Conservation (phyloP, 768 basidiomycete species). For the Rhodotorula babjevae region DNA sequence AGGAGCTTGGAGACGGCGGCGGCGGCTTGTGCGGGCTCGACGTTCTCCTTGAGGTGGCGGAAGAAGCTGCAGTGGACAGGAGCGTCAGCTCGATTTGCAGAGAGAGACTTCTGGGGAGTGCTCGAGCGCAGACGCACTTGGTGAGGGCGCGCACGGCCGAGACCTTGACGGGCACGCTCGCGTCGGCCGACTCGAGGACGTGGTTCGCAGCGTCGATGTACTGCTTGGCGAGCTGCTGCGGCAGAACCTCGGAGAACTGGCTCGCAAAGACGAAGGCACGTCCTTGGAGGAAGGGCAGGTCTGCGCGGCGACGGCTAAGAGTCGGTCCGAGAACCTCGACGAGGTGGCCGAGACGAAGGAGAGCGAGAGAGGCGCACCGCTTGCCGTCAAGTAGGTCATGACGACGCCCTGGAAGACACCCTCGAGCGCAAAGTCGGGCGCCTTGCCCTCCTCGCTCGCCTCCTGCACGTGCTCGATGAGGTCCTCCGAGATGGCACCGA, state of each 20-base stretch:
- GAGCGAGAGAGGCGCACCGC: conserved; percentile 54
- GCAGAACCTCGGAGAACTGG: conserved; percentile 71
- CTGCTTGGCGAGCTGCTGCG: conserved; percentile 67
- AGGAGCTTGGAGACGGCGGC: conserved; percentile 75
- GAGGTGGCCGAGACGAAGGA: not conserved
- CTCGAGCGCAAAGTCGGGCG: conserved; percentile 70
- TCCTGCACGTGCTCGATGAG: conserved; percentile 73
- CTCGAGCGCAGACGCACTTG: conserved; percentile 58
- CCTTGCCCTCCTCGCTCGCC: conserved; percentile 60
- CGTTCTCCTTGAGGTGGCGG: conserved; percentile 52
- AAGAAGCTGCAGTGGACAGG: conserved; percentile 49
- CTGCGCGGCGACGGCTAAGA: conserved; percentile 51
- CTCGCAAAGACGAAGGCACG: conserved; percentile 91
- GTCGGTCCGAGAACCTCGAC: not conserved
- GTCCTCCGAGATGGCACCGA: conserved; percentile 74
- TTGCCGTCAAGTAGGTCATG: conserved; percentile 65
- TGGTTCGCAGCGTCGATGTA: conserved; percentile 83
- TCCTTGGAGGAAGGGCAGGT: conserved; percentile 87
- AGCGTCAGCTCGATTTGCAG: conserved; percentile 6
- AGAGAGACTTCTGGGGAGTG: not conserved
- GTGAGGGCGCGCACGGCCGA: conserved; percentile 89
- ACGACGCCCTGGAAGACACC: conserved; percentile 70
- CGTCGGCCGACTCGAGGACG: conserved; percentile 68
- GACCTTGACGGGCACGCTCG: conserved; percentile 81
- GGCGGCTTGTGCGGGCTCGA: conserved; percentile 59